These are phyloP conservation scores for Pontederia paniculata DNA, from an alignment of 176 grass and related monocot genomes.

Conservation along the genomic window DNA sequence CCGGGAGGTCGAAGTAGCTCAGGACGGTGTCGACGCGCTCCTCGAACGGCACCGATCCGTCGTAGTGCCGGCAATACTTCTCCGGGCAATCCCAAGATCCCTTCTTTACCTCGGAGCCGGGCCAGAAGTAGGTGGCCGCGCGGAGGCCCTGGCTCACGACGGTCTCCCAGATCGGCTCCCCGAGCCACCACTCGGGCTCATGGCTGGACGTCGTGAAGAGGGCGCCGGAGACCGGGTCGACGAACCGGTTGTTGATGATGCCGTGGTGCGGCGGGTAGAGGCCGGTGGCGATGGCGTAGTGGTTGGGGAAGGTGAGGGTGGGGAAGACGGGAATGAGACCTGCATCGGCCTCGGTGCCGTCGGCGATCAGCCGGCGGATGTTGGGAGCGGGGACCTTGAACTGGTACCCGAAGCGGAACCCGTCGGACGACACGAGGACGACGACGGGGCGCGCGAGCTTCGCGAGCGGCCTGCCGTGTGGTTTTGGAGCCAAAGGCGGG, in stretches of 20 bases:
- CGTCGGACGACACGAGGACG: conserved; percentile 68
- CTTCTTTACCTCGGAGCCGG: conserved; percentile 68
- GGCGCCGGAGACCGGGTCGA: conserved; percentile 53
- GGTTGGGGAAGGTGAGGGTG: conserved; percentile 86
- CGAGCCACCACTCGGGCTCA: conserved; percentile 67
- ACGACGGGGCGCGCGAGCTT: conserved; percentile 70
- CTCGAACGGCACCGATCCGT: conserved; percentile 71
- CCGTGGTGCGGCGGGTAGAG: conserved; percentile 76
- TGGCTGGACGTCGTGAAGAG: conserved; percentile 50
- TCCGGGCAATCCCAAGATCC: conserved; percentile 55
- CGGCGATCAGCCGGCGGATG: conserved; percentile 57
- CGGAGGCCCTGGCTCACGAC: conserved; percentile 44
- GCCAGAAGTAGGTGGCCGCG: conserved; percentile 80
- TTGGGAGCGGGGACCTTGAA: conserved; percentile 48
- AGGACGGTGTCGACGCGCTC: conserved; percentile 58
- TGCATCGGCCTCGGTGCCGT: conserved; percentile 58
- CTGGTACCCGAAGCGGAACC: conserved; percentile 89
- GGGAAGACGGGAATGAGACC: conserved; percentile 79
- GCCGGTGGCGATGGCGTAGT: conserved; percentile 94
- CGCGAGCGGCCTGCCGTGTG: conserved; percentile 23
- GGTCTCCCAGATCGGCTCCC: conserved; percentile 75
- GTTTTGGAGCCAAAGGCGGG: neutral
- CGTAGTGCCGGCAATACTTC: conserved; percentile 58
- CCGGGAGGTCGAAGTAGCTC: conserved; percentile 64
- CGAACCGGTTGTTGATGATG: conserved; percentile 87